phyloP scores from a whole-genome alignment of 2,329 filamentous ascomycete species.

The Plectosphaerella sp. region DNA sequence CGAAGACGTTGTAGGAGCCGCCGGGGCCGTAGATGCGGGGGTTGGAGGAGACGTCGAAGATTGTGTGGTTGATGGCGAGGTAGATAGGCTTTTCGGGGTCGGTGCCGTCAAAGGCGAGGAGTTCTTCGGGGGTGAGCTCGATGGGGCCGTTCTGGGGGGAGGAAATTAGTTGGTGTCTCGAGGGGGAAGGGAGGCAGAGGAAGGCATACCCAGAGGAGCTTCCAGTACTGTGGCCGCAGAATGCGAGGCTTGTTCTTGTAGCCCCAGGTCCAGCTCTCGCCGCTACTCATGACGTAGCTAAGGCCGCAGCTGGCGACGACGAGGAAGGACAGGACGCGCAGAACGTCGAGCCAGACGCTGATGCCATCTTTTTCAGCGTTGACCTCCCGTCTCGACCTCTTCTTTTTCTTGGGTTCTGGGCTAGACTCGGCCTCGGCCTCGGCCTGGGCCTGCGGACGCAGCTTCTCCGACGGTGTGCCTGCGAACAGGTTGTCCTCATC shows the following conservation, averaged over 20 bases:
- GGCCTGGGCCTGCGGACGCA: background rate
- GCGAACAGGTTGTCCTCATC: conserved; percentile 24
- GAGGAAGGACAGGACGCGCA: conserved; percentile 66
- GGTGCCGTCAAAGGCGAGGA: conserved; percentile 71
- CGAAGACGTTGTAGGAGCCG: conserved; percentile 82
- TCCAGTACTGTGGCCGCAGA: conserved; percentile 53
- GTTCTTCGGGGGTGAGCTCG: conserved; percentile 69
- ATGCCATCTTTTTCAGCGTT: conserved; percentile 60
- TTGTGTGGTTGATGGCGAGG: conserved; percentile 81
- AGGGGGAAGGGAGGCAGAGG: background rate
- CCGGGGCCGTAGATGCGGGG: conserved; percentile 73
- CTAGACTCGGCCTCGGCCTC: background rate
- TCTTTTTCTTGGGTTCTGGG: conserved; percentile 14
- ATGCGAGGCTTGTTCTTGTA: conserved; percentile 58
- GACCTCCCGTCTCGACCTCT: conserved; percentile 18
- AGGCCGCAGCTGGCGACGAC: conserved; percentile 62
- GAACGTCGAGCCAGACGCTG: conserved; percentile 56
- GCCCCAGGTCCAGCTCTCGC: conserved; percentile 67
- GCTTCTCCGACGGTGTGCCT: conserved; percentile 14
- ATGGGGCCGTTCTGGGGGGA: conserved; percentile 54
- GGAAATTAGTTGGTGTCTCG: background rate
- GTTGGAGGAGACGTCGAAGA: conserved; percentile 76
- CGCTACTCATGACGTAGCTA: conserved; percentile 72
- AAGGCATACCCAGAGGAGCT: conserved; percentile 53
- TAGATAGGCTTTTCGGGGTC: conserved; percentile 76